Evolutionary conservation across 768 basidiomycete species (phyloP), one percentile per base, ranked within the genome.

Genomic region (Chalciporus piperatus): DNA sequence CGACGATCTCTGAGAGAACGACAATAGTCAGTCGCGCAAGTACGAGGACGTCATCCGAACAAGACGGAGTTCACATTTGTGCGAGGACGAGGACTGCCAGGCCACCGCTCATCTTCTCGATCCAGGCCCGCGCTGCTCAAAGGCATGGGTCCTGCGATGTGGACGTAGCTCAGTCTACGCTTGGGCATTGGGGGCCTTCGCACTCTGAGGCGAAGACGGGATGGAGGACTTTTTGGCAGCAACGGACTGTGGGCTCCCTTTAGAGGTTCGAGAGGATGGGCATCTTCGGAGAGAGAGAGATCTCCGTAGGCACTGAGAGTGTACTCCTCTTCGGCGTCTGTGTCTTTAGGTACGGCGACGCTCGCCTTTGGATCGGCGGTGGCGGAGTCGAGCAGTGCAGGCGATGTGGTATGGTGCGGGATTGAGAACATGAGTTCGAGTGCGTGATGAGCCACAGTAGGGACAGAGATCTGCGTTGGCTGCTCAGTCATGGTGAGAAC

Each of bases 221-320:
- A 59, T 25, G 39, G 64, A 11, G 54, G 43, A 13, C 16, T 6
- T 25, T n/a, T 55, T 1, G 50, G 27, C 10, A 50, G 52, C 16
- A 56, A 33, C 3, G 27, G 30, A 6, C 28, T 16, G 1, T 39
- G 3, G 17, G n/a, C n/a, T 16, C 16, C 22, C 8, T 30, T 17
- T 17, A 3, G 12, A 3, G 28, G 13, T 50, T 8, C 12, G 51
- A 72, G 72, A 4, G 75, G 52, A 27, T 70, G 70, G 23, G 70
- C 64, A 22, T 67, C 56, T 40, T 74, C 72, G 20, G 71, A 60
- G 1, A 74, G 63, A 1, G 76, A 76, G 22, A 78, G 72, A 22
- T 80, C 76, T 8, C 80, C 78, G 37, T 68, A 79, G 12, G 68
- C 74, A 23, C 63, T 69, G 39, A 81, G 56, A 0, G 70, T 74